Evolutionary conservation across 257 asterid genomes (phyloP).

Genomic region (Linaria vulgaris): DNA sequence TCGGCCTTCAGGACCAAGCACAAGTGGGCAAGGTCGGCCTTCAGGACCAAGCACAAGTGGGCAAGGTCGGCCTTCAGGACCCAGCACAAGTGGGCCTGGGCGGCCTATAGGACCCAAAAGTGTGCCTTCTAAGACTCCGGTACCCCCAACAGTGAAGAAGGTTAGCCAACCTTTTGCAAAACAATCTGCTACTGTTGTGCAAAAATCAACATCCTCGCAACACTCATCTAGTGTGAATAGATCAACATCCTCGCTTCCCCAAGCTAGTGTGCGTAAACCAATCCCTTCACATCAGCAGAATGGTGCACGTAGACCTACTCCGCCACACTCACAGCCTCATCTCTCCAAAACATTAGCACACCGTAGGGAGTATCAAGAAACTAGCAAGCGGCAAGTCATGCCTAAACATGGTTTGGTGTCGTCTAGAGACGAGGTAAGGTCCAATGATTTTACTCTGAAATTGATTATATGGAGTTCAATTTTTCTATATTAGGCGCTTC

Average conservation of each 20-base stretch:
- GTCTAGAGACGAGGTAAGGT: constrained; percentile 48
- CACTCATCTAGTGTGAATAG: constrained; percentile 31
- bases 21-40: constrained; percentile 3
- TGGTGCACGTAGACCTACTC: constrained; percentile 29
- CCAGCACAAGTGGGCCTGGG: constrained; percentile 66
- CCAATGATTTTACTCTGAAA: not conserved
- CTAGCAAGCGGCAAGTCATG: constrained; percentile 45
- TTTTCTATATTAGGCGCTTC: not conserved
- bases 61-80: constrained; percentile 31
- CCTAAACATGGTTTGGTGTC: constrained; percentile 42
- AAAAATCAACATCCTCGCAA: constrained; percentile 35
- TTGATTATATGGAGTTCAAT: not conserved
- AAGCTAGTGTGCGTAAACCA: constrained; percentile 36
- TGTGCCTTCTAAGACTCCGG: constrained; percentile 42
- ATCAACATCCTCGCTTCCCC: constrained; percentile 33
- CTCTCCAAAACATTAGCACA: constrained; percentile 42
- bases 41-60: constrained; percentile 42
- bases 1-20: constrained; percentile 55
- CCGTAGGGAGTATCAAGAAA: constrained; percentile 39
- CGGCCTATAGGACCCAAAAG: constrained; percentile 58
- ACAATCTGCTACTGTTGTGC: constrained; percentile 30
- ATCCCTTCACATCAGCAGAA: constrained; percentile 29
- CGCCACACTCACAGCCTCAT: constrained; percentile 42
- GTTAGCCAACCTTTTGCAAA: constrained; percentile 34
- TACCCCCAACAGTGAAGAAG: constrained; percentile 42